phyloP scores from a whole-genome alignment of 768 basidiomycete species.

The Amanita subjunquillea region DNA sequence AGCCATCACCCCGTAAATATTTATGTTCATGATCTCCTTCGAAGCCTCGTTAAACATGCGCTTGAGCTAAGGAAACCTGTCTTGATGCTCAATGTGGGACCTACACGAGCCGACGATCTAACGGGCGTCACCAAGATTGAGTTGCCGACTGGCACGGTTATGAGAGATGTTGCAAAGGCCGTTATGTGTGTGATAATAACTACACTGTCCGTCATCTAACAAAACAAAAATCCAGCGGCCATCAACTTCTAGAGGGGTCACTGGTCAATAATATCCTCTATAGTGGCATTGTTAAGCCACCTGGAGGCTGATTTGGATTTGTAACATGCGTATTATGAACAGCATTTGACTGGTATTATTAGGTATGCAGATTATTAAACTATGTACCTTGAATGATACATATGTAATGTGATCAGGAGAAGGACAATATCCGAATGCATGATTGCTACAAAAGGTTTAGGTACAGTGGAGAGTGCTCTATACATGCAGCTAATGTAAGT shows the following conservation, averaged over 20 bases:
- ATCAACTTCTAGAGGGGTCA: slow-evolving; percentile 30
- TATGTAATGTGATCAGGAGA: background rate
- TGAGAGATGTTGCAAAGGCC: slow-evolving; percentile 50
- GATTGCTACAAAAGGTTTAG: slow-evolving; percentile 2
- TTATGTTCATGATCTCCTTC: background rate
- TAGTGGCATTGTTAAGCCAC: slow-evolving; percentile 48
- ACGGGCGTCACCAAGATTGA: slow-evolving; percentile 73
- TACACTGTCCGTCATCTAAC: background rate
- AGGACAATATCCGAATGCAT: background rate
- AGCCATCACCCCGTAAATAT: background rate
- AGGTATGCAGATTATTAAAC: background rate
- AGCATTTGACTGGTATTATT: background rate
- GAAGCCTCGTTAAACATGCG: slow-evolving; percentile 73
- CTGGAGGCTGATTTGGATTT: slow-evolving; percentile 25
- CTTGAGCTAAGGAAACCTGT: slow-evolving; percentile 67
- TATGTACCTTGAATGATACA: background rate
- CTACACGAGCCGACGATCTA: slow-evolving; percentile 72
- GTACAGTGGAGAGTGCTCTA: background rate
- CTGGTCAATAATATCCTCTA: slow-evolving; percentile 38
- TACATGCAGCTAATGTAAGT: background rate
- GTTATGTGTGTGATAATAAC: slow-evolving; percentile 35
- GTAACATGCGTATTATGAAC: background rate
- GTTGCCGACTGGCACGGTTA: slow-evolving; percentile 58
- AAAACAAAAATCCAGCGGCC: slow-evolving; percentile 29
- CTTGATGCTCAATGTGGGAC: slow-evolving; percentile 79